Base-by-base conservation (phyloP, 2,329 filamentous ascomycete species). In the Pestalotiopsis sp. region DNA sequence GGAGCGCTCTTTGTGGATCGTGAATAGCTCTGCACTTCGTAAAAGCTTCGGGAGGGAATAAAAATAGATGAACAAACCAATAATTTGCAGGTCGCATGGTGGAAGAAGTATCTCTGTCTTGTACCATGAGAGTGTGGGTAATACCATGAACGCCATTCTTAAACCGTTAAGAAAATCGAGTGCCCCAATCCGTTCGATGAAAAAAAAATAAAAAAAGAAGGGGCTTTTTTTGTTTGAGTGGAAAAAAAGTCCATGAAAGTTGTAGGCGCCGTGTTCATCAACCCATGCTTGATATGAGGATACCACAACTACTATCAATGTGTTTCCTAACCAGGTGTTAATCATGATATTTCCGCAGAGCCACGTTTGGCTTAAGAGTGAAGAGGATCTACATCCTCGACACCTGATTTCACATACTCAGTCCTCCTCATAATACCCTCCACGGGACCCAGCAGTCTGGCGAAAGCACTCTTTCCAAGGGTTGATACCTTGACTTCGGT, bases 401-500 rank as follows among this genome's bases (percentile, higher is more conserved):
- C 89, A 5, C 89, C 88, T 25, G 86, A 85, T 79, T 85, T 87
- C 74, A 89, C 85, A 31, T 91, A 91, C 77, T 86, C 85, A 61
- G 88, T 93, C 77, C 96, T 89, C 80, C 96, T 88, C 93, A 99
- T 94, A 78, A 98, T 97, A 70, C 94, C 91, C 81, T 97, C 94
- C 36, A 98, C 95, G 0, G 95, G 95, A 2, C 96, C 96, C 41
- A 99, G 85, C 75, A 99, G 84, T 74, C 96, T 88, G 84, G 98
- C 95, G 83, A 99, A 99, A 5, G 95, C 96, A 75, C 94, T 93
- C 82, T 98, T 97, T 73, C 94, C 94, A 62, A 99, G 85, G 63
- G 91, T 94, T 4, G 95, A 96, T 65, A 98, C 93, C 84, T 98
- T 98, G 78, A 97, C 92, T 71, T 97, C 93, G 6, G 92, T 93